Conservation (phyloP, 1,139 yeast species). For the Taiozyma onychis region DNA sequence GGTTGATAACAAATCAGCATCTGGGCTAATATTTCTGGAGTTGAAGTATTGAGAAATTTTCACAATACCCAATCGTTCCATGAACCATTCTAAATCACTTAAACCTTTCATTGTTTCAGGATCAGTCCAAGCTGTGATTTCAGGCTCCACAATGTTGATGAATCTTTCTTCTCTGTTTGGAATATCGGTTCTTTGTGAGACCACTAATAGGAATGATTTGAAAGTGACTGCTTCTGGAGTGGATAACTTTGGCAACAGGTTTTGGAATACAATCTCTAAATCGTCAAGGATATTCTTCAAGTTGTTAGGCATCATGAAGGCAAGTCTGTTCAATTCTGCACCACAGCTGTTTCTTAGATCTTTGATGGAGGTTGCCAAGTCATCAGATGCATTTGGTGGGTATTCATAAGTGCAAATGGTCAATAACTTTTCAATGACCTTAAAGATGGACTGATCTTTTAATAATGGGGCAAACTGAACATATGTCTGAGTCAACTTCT, state of each 20-base stretch:
- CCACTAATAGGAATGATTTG: constrained; percentile 84
- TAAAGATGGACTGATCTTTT: constrained; percentile 76
- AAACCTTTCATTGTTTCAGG: constrained; percentile 87
- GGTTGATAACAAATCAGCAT: constrained; percentile 68
- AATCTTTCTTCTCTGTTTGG: constrained; percentile 69
- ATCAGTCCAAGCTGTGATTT: constrained; percentile 87
- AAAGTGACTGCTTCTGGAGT: constrained; percentile 93
- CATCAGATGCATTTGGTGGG: constrained; percentile 57
- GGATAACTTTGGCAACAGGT: constrained; percentile 67
- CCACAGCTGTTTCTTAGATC: constrained; percentile 92
- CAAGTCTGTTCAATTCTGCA: constrained; percentile 88
- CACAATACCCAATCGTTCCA: constrained; percentile 95
- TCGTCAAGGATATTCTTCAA: constrained; percentile 76
- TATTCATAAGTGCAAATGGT: constrained; percentile 84
- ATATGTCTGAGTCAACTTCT: constrained; percentile 85
- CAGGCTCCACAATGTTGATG: constrained; percentile 87
- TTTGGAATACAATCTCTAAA: constrained; percentile 73
- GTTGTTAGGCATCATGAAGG: constrained; percentile 90
- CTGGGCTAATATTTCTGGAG: constrained; percentile 71
- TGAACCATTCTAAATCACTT: constrained; percentile 90
- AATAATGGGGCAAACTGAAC: constrained; percentile 96
- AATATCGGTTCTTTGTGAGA: constrained; percentile 79
- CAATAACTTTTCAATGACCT: constrained; percentile 79
- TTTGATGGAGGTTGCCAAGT: constrained; percentile 72
- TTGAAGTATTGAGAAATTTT: constrained; percentile 88